These are phyloP conservation scores for Ramaria sp. DNA, from an alignment of 768 basidiomycete genomes.

Conservation along the genomic window DNA sequence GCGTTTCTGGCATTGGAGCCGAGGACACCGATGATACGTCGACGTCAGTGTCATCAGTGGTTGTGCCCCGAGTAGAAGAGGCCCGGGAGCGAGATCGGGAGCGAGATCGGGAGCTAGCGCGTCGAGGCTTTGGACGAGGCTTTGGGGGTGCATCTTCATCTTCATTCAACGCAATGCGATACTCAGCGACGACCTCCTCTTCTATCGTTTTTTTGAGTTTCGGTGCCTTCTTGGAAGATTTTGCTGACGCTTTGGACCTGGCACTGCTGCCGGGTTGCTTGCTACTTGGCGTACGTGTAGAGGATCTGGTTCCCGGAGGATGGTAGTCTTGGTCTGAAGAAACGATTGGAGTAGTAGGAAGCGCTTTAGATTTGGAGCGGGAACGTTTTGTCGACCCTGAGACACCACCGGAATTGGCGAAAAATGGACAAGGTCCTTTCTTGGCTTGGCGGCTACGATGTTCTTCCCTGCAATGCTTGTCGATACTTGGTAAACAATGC, in stretches of 20 bases:
- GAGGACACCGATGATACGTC: neutral
- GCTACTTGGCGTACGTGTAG: neutral
- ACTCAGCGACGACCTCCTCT: slow-evolving; percentile 3
- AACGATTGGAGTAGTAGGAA: neutral
- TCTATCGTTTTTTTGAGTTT: neutral
- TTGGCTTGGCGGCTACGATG: slow-evolving; percentile 7
- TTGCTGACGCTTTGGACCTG: neutral
- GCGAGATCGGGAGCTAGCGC: neutral
- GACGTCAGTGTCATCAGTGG: neutral
- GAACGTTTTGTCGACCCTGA: neutral
- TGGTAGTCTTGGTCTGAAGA: slow-evolving; percentile 1
- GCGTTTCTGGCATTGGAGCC: neutral
- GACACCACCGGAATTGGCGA: neutral
- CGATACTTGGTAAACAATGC: neutral
- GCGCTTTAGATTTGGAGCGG: neutral
- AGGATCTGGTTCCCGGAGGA: neutral
- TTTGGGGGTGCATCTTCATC: neutral
- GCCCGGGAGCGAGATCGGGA: neutral
- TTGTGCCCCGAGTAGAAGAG: neutral
- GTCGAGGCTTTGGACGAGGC: neutral
- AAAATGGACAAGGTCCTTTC: slow-evolving; percentile 9
- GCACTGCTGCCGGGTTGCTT: neutral
- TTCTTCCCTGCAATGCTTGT: slow-evolving; percentile 2
- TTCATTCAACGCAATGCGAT: neutral
- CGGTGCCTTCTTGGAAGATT: neutral